phyloP scores from a whole-genome alignment of 148 eudicot species.

The Nyssa sinensis region DNA sequence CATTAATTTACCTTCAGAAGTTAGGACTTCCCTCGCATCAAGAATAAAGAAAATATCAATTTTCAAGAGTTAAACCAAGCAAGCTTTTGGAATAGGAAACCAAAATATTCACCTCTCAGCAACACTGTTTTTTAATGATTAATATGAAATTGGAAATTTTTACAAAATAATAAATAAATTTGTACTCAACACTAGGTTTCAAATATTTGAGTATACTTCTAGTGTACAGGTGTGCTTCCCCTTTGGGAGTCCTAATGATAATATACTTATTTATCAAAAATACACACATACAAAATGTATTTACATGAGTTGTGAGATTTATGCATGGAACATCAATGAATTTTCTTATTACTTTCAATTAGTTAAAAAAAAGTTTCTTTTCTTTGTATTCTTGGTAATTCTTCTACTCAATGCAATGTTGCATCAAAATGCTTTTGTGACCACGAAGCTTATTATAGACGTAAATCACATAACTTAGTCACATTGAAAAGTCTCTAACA shows the following conservation, averaged over 20 bases:
- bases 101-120: background rate
- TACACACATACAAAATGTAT: background rate
- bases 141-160: background rate
- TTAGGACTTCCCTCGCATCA: background rate
- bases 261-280: too few relatives aligned
- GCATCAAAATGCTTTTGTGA: too few relatives aligned
- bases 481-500: too few relatives aligned
- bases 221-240: too few relatives aligned
- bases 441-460: background rate
- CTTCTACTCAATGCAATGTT: too few relatives aligned
- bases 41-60: background rate
- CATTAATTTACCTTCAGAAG: too few relatives aligned
- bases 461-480: too few relatives aligned
- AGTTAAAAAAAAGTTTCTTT: background rate
- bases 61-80: background rate
- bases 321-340: background rate
- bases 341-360: background rate
- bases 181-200: background rate
- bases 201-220: too few relatives aligned
- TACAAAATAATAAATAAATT: too few relatives aligned
- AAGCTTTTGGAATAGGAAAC: background rate
- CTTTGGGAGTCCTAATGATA: too few relatives aligned
- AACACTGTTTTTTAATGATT: too few relatives aligned
- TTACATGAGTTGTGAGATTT: background rate
- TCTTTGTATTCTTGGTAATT: too few relatives aligned